Evolutionary conservation across 164 flowering plant species (phyloP), one percentile per base, ranked within the genome.

Genomic region (Nymphaea thermarum): DNA sequence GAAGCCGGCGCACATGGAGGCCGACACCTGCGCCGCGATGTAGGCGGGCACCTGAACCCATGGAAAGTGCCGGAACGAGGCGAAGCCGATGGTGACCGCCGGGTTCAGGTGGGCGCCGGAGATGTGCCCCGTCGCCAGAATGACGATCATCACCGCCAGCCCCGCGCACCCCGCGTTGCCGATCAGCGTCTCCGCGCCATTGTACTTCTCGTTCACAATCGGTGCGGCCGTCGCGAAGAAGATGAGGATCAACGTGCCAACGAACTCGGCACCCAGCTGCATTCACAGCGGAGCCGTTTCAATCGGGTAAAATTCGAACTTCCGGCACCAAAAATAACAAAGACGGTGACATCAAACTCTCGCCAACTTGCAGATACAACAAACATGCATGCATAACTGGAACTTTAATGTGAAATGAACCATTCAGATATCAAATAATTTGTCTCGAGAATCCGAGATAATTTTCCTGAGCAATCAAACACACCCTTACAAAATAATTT

Each of bases 31-130:
- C 67, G 93, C 88, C 64, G 75, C 83, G 5, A 92, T 81, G 71
- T 89, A 92, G 60, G 77, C 66, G 3, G 98, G 98, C 36, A 91
- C 98, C 65, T 86, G 86, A 63, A 80, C 85, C 97, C 97, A 89
- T 45, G 93, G 90, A 59, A 91, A 91, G 72, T 84, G 91, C 45
- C 67, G 80, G 62, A 86, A 73, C 4, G 90, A 82, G 65, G 97
- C 95, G 73, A 89, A 91, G 64, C 91, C 82, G 65, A 91, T 80
- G 74, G 95, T 89, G 74, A 91, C 69, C 3, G 89, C 61, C 5
- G 97, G 97, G 72, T 91, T 91, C 74, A 91, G 84, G 74, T 91
- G 97, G 55, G 93, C 93, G 11, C 97, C 97, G 4, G 95, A 91
- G 70, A 91, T 89, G 76, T 91, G 97, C 5, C 93, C 97, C 2